Evolutionary conservation across 139 green algal genomes (phyloP).

Genomic region (Pleodorina starrii): DNA sequence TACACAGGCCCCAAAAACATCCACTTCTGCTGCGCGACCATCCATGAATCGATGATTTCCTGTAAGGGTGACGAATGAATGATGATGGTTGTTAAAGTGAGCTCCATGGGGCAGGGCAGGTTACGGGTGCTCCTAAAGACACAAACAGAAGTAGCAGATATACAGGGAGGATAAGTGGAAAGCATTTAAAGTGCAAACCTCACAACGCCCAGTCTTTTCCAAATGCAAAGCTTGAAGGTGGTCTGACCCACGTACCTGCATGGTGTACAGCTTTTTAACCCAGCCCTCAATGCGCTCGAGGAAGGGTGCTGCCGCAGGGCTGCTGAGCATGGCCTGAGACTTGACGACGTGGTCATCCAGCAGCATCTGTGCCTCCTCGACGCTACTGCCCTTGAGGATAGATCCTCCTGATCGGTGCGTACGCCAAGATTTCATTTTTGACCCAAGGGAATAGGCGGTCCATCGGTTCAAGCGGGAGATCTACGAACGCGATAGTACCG

Average conservation of each 20-base stretch:
- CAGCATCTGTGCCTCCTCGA: slow-evolving; percentile 76
- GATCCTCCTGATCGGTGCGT: slow-evolving; percentile 62
- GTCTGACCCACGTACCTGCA: slow-evolving; percentile 53
- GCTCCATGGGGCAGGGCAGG: no score
- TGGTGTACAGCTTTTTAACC: slow-evolving; percentile 61
- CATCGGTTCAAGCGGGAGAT: no score
- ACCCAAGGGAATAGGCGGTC: no score
- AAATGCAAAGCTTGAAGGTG: no score
- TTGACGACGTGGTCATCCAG: slow-evolving; percentile 80
- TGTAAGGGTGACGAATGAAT: slow-evolving; percentile 11
- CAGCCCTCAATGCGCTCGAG: slow-evolving; percentile 61
- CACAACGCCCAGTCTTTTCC: no score
- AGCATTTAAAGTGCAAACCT: no score
- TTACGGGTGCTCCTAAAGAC: no score
- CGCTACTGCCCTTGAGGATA: slow-evolving; percentile 69
- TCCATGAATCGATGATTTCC: slow-evolving; percentile 68
- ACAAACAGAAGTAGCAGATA: no score
- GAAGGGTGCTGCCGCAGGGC: slow-evolving; percentile 73
- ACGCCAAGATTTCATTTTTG: no score
- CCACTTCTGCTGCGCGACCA: slow-evolving; percentile 68
- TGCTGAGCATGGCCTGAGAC: slow-evolving; percentile 74
- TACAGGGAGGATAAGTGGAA: no score
- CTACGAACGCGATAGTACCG: no score
- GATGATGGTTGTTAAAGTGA: no score
- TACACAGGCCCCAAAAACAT: slow-evolving; percentile 75